phyloP scores from a whole-genome alignment of 179 eudicot genomes.

The Beta macrorhiza region DNA sequence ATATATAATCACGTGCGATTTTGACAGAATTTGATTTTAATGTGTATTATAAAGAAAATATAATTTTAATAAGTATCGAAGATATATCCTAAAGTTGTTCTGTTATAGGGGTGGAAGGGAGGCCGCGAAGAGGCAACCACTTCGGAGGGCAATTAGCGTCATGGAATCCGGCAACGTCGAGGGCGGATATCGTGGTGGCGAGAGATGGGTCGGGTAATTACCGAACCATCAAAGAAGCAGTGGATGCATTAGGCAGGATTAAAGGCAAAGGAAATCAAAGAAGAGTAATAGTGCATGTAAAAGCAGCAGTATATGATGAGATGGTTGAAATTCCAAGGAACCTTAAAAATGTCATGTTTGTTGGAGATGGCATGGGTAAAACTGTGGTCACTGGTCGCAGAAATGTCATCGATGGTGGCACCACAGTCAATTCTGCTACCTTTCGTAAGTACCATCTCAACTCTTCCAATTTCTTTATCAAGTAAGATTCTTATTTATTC shows the following conservation, averaged over 20 bases:
- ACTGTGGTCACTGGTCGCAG: slow-evolving; percentile 55
- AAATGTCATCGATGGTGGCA: slow-evolving; percentile 50
- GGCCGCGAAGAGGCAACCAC: slow-evolving; percentile 19
- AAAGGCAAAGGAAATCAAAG: slow-evolving; percentile 15
- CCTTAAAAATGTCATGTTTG: slow-evolving; percentile 55
- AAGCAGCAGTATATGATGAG: slow-evolving; percentile 60
- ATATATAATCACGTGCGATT: too few relatives aligned
- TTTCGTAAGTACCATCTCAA: slow-evolving; percentile 37
- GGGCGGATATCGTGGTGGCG: slow-evolving; percentile 63
- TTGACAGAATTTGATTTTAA: too few relatives aligned
- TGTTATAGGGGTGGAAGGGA: slow-evolving; percentile 7
- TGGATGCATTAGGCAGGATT: slow-evolving; percentile 32
- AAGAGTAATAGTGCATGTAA: slow-evolving; percentile 55
- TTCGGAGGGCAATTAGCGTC: slow-evolving; percentile 41
- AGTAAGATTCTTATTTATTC: too few relatives aligned
- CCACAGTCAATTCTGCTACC: slow-evolving; percentile 59
- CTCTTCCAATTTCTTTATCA: too few relatives aligned
- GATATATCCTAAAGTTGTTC: too few relatives aligned
- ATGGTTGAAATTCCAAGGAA: slow-evolving; percentile 45
- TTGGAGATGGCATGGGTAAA: slow-evolving; percentile 71
- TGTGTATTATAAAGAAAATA: too few relatives aligned
- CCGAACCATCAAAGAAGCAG: slow-evolving; percentile 58
- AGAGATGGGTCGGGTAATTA: slow-evolving; percentile 63
- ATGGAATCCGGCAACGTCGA: slow-evolving; percentile 52
- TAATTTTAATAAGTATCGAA: too few relatives aligned